Base-by-base conservation (phyloP, 352 stramenopile genomes). In the Globisporangium sylvaticum region DNA sequence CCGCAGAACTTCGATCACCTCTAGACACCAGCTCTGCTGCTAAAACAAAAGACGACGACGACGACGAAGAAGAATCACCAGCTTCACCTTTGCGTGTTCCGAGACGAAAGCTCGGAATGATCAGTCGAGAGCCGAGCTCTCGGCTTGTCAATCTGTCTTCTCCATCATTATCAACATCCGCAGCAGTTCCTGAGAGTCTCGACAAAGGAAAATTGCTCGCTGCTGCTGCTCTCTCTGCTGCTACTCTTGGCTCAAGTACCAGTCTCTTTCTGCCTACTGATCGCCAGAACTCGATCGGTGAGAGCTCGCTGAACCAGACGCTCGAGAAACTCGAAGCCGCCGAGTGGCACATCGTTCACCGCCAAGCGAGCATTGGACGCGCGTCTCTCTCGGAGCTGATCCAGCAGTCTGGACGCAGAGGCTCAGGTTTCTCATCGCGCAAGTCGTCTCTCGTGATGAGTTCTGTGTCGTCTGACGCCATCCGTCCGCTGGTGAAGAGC, bases 281-380 rank as follows among this genome's bases (percentile, higher is more conserved):
- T 9, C 55, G 34, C 2, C 59, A 39, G 29, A 31, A 54, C 42
- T 60, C 50, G 14, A 46, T 68, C 10, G 46, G 60, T 9, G 71
- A 80, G 2, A n/a, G 46, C 7, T 50, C 54, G 12, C 67, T 86
- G 20, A 59, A 55, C 24, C 44, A 65, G 18, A 76, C 74, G 15
- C 64, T 87, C 27, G 56, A 81, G 57, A 74, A 76, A 15, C 76
- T 87, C 14, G 71, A 80, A 70, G 78, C 78, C 0, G 78, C 74
- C 2, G 78, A 84, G 62, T 84, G 78, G 78, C 74, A 87, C 56
- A 48, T 87, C 0, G 63, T 69, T 12, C 66, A 87, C 34, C 71
- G 78, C 3, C 67, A 71, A 7, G 68, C 73, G 6, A 87, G 72
- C 50, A 68, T 87, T 1, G 64, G 66, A 12, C 62, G 46, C 5